Evolutionary conservation across 1,284 basidiomycete species (phyloP).

Genomic region (Marasmius oreades): DNA sequence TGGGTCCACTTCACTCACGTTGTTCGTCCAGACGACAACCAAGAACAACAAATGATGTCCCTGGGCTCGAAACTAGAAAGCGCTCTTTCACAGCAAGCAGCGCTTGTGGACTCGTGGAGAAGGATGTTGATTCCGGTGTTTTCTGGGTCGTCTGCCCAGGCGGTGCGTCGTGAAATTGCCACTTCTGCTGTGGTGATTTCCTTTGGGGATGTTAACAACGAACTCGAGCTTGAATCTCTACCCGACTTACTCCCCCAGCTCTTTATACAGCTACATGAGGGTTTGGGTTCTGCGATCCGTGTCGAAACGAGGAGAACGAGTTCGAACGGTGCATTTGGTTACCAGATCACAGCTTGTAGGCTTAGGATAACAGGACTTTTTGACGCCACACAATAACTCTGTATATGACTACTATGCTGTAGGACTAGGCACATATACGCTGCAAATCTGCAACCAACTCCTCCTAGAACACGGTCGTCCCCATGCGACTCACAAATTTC

Average conservation of each 20-base stretch:
- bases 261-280: neutral
- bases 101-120: neutral
- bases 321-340: neutral
- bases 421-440: neutral
- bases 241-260: neutral
- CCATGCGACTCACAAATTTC: too few species aligned
- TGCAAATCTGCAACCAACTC: too few species aligned
- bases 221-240: neutral
- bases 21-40: neutral
- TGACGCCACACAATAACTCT: neutral
- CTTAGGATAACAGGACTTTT: neutral
- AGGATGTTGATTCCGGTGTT: neutral
- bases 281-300: neutral
- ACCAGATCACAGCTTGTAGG: neutral
- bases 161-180: neutral
- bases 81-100: neutral
- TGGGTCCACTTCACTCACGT: neutral
- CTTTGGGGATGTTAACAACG: neutral
- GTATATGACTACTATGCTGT: neutral
- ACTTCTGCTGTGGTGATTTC: neutral
- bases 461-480: too few species aligned
- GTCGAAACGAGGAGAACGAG: neutral
- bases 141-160: neutral
- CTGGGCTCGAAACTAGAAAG: neutral
- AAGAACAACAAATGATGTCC: neutral